Evolutionary conservation across 768 basidiomycete genomes (phyloP).

Genomic region (Leucosporidium creatinivorum): DNA sequence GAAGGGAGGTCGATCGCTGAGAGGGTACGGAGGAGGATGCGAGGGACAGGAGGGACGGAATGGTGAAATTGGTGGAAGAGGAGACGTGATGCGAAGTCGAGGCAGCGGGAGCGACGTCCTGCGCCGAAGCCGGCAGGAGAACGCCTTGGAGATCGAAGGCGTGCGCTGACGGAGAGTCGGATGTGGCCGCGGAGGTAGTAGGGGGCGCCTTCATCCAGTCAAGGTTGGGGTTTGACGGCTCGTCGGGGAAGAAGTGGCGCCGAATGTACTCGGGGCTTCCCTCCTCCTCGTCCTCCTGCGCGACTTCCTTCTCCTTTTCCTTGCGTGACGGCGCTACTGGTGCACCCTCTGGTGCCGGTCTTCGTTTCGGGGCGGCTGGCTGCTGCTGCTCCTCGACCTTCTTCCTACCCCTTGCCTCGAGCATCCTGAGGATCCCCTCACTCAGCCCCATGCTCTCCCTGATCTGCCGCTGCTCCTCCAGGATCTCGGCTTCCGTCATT

Average conservation of each 20-base stretch:
- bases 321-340: background rate
- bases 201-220: conserved; percentile 62
- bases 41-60: conserved; percentile 23
- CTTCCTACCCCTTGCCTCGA: conserved; percentile 11
- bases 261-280: conserved; percentile 79
- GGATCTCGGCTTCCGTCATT: conserved; percentile 30
- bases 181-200: background rate
- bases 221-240: conserved; percentile 63
- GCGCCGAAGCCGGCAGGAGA: background rate
- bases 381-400: background rate
- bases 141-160: conserved; percentile 15
- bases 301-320: background rate
- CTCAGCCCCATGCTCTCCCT: conserved; percentile 27
- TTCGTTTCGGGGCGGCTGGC: background rate
- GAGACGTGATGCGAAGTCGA: conserved; percentile 20
- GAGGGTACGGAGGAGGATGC: conserved; percentile 25
- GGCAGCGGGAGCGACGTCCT: background rate
- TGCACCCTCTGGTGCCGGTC: no score
- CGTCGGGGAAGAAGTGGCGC: conserved; percentile 68
- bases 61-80: conserved; percentile 13
- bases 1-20: conserved; percentile 22
- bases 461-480: conserved; percentile 34
- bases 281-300: conserved; percentile 43
- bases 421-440: conserved; percentile 20
- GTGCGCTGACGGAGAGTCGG: background rate